These are phyloP conservation scores for Echium plantagineum DNA, from an alignment of 257 asterid genomes.

Conservation along the genomic window DNA sequence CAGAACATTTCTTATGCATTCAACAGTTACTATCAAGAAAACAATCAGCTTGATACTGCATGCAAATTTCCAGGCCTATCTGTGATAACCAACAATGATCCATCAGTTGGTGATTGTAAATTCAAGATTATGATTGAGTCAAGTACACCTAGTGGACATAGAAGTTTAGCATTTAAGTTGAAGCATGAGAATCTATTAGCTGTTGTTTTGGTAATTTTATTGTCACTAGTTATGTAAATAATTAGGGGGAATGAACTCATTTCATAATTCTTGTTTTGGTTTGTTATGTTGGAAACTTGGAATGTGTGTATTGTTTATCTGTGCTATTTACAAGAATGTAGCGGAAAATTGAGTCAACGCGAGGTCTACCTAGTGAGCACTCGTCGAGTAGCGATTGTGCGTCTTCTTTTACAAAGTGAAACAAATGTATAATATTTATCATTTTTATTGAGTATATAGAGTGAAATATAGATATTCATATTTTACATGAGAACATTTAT, in stretches of 20 bases:
- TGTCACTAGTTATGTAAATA: constrained; percentile 12
- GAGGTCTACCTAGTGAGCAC: no score
- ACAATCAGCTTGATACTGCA: constrained; percentile 42
- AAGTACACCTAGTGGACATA: constrained; percentile 3
- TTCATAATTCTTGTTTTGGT: not conserved
- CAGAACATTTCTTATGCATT: constrained; percentile 56
- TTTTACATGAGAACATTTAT: no score
- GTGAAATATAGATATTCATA: no score
- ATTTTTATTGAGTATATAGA: no score
- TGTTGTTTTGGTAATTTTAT: constrained; percentile 19
- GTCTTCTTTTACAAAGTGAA: no score
- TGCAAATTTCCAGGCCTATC: constrained; percentile 61
- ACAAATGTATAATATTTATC: no score
- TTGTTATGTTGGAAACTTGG: not conserved
- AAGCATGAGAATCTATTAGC: constrained; percentile 16
- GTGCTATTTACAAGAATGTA: not conserved
- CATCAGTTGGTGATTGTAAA: constrained; percentile 51
- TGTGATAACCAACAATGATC: constrained; percentile 34
- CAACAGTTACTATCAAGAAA: constrained; percentile 56
- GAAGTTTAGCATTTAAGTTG: constrained; percentile 16
- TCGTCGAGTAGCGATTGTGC: no score
- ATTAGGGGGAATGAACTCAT: not conserved
- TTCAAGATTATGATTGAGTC: constrained; percentile 47
- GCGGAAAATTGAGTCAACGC: no score
- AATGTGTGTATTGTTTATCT: no score